phyloP scores from a whole-genome alignment of 257 asterid genomes.

The Lavandula angustifolia region DNA sequence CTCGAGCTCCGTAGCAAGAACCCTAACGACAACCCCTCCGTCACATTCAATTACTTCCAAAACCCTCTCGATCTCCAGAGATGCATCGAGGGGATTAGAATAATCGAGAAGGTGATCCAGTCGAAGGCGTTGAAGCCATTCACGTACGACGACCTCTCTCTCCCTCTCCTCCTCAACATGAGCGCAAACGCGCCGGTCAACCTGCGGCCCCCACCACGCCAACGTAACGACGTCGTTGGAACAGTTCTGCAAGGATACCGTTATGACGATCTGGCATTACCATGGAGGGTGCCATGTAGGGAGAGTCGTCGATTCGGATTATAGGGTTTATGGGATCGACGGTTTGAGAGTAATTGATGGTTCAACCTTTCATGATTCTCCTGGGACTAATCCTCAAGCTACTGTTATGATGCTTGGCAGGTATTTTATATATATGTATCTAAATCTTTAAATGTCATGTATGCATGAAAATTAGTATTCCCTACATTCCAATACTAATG shows the following conservation, averaged over 20 bases:
- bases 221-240: constrained; percentile 65
- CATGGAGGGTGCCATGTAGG: constrained; percentile 88
- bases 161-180: constrained; percentile 64
- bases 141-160: constrained; percentile 44
- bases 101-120: constrained; percentile 62
- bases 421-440: constrained; percentile 28
- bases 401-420: constrained; percentile 94
- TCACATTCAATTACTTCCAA: constrained; percentile 78
- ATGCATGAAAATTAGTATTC: background rate
- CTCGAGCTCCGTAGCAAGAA: constrained; percentile 45
- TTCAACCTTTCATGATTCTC: constrained; percentile 71
- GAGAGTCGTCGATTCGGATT: constrained; percentile 59
- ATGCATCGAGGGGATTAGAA: constrained; percentile 64
- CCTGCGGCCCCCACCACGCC: constrained; percentile 64
- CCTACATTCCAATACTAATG: no score
- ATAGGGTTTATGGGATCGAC: constrained; percentile 60
- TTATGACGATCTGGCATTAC: constrained; percentile 93
- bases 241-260: constrained; percentile 82
- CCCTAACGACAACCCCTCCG: constrained; percentile 69
- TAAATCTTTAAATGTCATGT: no score
- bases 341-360: constrained; percentile 76
- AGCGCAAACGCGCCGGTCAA: constrained; percentile 65
- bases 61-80: constrained; percentile 57
- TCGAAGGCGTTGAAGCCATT: constrained; percentile 60
- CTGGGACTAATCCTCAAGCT: constrained; percentile 93